Conservation (phyloP, 371 early-diverging fungal genomes). For the Conidiobolus incongruus region DNA sequence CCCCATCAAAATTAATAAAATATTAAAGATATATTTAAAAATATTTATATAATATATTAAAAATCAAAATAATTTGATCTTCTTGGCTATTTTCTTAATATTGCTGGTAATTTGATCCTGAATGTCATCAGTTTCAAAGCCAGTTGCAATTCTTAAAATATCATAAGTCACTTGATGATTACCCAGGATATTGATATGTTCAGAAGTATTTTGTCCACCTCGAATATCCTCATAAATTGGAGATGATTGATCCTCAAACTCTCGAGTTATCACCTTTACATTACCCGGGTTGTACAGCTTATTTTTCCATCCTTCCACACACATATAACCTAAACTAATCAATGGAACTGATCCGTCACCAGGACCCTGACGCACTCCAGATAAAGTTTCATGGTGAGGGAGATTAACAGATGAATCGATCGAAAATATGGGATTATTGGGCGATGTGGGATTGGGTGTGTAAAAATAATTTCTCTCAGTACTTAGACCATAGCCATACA, state of each 20-base stretch:
- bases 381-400: neutral
- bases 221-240: conserved; percentile 30
- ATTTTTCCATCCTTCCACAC: conserved; percentile 70
- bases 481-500: conserved; percentile 58
- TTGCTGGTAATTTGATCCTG: neutral
- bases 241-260: conserved; percentile 41
- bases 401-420: too few species aligned
- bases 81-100: neutral
- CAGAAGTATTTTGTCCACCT: conserved; percentile 60
- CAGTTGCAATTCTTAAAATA: conserved; percentile 2
- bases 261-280: conserved; percentile 47
- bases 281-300: conserved; percentile 63
- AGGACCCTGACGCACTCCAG: neutral
- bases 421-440: too few species aligned
- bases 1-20: too few species aligned
- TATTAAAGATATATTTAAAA: too few species aligned
- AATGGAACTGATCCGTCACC: conserved; percentile 79
- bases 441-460: too few species aligned
- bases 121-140: neutral
- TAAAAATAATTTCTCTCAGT: conserved; percentile 33
- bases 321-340: conserved; percentile 82
- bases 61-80: too few species aligned
- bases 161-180: conserved; percentile 26
- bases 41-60: too few species aligned
- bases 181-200: conserved; percentile 81